Conservation (phyloP, 352 stramenopile genomes). For the Phytophthora ramorum region DNA sequence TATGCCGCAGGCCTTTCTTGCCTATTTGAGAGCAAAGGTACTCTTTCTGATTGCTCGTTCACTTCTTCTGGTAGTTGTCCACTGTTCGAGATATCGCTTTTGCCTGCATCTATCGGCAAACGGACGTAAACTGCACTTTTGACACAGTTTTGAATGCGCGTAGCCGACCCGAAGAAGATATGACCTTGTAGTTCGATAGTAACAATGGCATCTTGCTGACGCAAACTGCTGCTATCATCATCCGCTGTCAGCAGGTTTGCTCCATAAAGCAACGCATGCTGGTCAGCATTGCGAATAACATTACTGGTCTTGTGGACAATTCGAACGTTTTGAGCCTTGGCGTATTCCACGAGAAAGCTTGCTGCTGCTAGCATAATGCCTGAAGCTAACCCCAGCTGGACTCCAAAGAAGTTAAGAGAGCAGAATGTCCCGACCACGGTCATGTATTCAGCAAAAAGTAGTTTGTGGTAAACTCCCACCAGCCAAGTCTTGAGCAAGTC, state of each 20-base stretch:
- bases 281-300: slow-evolving; percentile 67
- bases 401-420: slow-evolving; percentile 88
- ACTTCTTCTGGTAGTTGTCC: not conserved
- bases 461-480: slow-evolving; percentile 61
- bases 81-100: slow-evolving; percentile 1
- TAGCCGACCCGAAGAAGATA: slow-evolving; percentile 82
- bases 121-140: slow-evolving; percentile 69
- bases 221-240: slow-evolving; percentile 18
- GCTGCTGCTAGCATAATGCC: slow-evolving; percentile 69
- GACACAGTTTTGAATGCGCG: slow-evolving; percentile 70
- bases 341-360: slow-evolving; percentile 85
- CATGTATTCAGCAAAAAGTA: slow-evolving; percentile 87
- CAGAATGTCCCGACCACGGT: slow-evolving; percentile 93
- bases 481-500: slow-evolving; percentile 93
- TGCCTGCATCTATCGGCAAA: not conserved
- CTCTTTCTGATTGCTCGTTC: slow-evolving; percentile 9
- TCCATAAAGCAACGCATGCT: slow-evolving; percentile 60
- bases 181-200: slow-evolving; percentile 75
- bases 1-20: slow-evolving; percentile 14
- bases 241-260: slow-evolving; percentile 12
- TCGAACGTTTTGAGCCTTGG: slow-evolving; percentile 64
- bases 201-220: slow-evolving; percentile 63
- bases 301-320: slow-evolving; percentile 71
- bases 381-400: slow-evolving; percentile 87
- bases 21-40: slow-evolving; percentile 20